Evolutionary conservation across 1,139 yeast genomes (phyloP).

Genomic region (Meyerozyma elateridarum): DNA sequence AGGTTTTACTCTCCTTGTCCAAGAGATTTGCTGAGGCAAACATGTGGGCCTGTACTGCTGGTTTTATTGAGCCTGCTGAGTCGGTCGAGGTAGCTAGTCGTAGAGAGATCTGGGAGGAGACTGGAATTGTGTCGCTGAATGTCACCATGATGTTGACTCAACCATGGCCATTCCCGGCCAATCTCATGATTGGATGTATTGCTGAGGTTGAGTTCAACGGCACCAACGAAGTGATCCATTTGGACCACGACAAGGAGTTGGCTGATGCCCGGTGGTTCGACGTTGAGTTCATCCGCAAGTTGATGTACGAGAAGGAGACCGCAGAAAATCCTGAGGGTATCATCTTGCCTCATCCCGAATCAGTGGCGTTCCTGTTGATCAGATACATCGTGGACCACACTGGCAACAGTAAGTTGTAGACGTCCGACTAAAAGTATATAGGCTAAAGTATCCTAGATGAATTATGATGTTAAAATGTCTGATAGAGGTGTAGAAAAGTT

Average conservation of each 20-base stretch:
- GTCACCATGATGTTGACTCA: conserved; percentile 67
- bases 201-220: conserved; percentile 68
- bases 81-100: conserved; percentile 83
- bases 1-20: conserved; percentile 68
- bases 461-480: too few relatives aligned
- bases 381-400: conserved; percentile 42
- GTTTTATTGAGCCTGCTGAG: conserved; percentile 94
- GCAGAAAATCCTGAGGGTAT: conserved; percentile 37
- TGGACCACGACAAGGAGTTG: conserved; percentile 82
- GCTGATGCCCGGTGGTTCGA: conserved; percentile 84
- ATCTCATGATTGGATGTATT: conserved; percentile 88
- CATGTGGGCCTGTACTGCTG: conserved; percentile 85
- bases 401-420: conserved; percentile 11
- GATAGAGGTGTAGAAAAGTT: too few relatives aligned
- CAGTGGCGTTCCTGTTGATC: conserved; percentile 40
- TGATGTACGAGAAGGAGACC: conserved; percentile 31
- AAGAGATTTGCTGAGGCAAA: conserved; percentile 46
- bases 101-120: conserved; percentile 93
- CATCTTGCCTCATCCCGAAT: conserved; percentile 36
- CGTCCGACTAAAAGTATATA: too few relatives aligned
- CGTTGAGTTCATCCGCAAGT: conserved; percentile 42
- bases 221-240: conserved; percentile 52
- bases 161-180: conserved; percentile 97
- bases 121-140: conserved; percentile 68
- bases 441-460: too few relatives aligned